These are phyloP conservation scores for Penicillium salamii DNA, from an alignment of 495 filamentous ascomycete genomes.

Conservation along the genomic window DNA sequence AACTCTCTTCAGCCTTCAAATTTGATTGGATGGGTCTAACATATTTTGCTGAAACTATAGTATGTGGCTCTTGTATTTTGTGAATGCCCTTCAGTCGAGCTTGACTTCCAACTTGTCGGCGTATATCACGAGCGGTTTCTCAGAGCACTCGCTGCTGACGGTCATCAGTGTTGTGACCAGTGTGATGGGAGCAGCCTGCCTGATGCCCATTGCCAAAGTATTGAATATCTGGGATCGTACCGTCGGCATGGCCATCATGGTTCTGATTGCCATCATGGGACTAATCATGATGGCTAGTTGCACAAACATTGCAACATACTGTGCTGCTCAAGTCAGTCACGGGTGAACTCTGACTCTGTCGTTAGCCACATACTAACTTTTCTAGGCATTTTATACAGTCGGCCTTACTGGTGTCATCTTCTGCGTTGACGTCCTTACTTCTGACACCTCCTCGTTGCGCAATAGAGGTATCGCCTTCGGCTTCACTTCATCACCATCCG, in stretches of 20 bases:
- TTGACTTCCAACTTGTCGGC: constrained; percentile 17
- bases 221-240: constrained; percentile 62
- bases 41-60: constrained; percentile 5
- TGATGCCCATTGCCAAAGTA: constrained; percentile 65
- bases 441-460: constrained; percentile 56
- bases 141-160: constrained; percentile 29
- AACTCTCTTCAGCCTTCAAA: background rate
- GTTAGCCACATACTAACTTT: background rate
- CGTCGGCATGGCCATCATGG: constrained; percentile 46
- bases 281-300: constrained; percentile 51
- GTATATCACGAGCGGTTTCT: constrained; percentile 29
- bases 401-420: constrained; percentile 57
- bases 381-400: constrained; percentile 47
- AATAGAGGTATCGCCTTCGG: constrained; percentile 60
- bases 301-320: constrained; percentile 42
- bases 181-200: constrained; percentile 55
- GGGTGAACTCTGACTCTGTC: too few species aligned
- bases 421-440: constrained; percentile 54
- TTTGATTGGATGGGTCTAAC: background rate
- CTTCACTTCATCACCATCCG: constrained; percentile 52
- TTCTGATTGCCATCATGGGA: constrained; percentile 35
- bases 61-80: constrained; percentile 30
- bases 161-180: constrained; percentile 31
- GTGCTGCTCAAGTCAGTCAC: constrained; percentile 42
- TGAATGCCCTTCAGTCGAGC: constrained; percentile 16